These are phyloP conservation scores for Neurospora sp. DNA, from an alignment of 495 filamentous ascomycete species.

Conservation along the genomic window DNA sequence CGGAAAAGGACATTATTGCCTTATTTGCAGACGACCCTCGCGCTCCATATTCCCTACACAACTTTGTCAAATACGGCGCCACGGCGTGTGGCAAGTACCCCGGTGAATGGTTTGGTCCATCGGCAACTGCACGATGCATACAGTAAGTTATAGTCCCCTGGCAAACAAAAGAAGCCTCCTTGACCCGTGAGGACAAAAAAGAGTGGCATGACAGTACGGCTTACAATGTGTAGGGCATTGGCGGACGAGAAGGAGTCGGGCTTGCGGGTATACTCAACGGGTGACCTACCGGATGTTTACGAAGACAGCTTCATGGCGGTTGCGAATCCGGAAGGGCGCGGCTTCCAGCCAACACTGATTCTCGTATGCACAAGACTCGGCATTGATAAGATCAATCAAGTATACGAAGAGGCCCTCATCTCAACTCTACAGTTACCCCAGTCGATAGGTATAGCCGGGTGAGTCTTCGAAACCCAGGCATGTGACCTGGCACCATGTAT, in stretches of 20 bases:
- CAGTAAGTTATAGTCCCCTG: constrained; percentile 49
- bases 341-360: constrained; percentile 76
- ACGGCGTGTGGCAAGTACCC: constrained; percentile 85
- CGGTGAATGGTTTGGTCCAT: constrained; percentile 99
- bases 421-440: constrained; percentile 72
- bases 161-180: neutral
- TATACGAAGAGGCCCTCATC: constrained; percentile 86
- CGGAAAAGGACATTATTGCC: constrained; percentile 65
- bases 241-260: constrained; percentile 47
- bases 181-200: neutral
- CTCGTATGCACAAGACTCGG: constrained; percentile 81
- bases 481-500: neutral
- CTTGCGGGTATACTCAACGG: constrained; percentile 78
- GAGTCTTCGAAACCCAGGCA: constrained; percentile 21
- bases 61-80: constrained; percentile 83
- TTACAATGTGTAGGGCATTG: constrained; percentile 51
- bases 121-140: constrained; percentile 90
- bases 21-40: constrained; percentile 81
- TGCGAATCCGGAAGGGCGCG: constrained; percentile 51
- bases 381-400: constrained; percentile 84
- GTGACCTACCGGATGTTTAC: constrained; percentile 85
- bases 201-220: constrained; percentile 1
- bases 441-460: constrained; percentile 94
- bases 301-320: constrained; percentile 73
- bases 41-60: constrained; percentile 91